phyloP scores from a whole-genome alignment of 192 early-diverging fungal species.

The Linnemannia hyalina region DNA sequence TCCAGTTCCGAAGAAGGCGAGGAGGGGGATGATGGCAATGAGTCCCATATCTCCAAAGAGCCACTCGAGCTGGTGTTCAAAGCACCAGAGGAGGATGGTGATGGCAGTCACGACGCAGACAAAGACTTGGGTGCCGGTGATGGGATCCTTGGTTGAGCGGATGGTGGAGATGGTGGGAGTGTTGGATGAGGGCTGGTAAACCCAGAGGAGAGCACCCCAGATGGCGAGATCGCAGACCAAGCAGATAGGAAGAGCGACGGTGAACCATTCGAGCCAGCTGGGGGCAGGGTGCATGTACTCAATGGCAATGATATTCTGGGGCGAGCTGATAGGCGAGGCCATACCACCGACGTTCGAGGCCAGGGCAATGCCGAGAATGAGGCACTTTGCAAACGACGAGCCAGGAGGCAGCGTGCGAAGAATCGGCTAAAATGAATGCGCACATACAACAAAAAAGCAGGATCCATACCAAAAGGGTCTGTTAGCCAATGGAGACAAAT shows the following conservation, averaged over 20 bases:
- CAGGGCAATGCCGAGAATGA: slow-evolving; percentile 97
- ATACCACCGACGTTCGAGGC: slow-evolving; percentile 98
- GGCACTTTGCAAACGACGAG: slow-evolving; percentile 84
- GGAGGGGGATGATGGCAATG: slow-evolving; percentile 91
- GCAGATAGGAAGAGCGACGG: slow-evolving; percentile 88
- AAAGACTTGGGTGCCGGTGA: slow-evolving; percentile 78
- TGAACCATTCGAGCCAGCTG: slow-evolving; percentile 93
- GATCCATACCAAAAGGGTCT: background rate
- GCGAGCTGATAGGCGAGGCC: slow-evolving; percentile 96
- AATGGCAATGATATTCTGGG: slow-evolving; percentile 98
- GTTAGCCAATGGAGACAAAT: background rate
- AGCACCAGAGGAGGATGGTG: slow-evolving; percentile 93
- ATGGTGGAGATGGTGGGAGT: slow-evolving; percentile 71
- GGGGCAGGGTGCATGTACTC: slow-evolving; percentile 91
- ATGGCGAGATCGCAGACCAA: slow-evolving; percentile 82
- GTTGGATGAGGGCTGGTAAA: slow-evolving; percentile 82
- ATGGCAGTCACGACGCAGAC: slow-evolving; percentile 77
- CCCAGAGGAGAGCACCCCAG: slow-evolving; percentile 84
- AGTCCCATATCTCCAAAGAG: slow-evolving; percentile 97
- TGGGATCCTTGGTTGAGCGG: slow-evolving; percentile 69
- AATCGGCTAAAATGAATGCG: slow-evolving; percentile 74
- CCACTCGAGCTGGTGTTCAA: slow-evolving; percentile 78
- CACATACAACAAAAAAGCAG: slow-evolving; percentile 89
- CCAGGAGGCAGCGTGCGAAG: slow-evolving; percentile 88
- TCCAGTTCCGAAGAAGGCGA: slow-evolving; percentile 69